phyloP scores from a whole-genome alignment of 768 basidiomycete species.

The Rhizopogon rudus region DNA sequence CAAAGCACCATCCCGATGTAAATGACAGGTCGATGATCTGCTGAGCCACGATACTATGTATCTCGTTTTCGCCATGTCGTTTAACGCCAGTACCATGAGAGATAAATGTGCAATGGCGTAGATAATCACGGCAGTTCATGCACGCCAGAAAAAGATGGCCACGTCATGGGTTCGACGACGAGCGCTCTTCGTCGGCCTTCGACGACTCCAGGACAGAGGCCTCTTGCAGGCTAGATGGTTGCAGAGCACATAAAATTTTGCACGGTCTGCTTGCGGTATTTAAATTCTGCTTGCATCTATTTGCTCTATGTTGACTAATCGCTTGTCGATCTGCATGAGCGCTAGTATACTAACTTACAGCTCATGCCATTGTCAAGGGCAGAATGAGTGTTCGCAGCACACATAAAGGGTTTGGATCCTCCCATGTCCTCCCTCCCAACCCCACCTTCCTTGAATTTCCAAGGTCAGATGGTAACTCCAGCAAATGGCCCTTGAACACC shows the following conservation, averaged over 20 bases:
- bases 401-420: slow-evolving; percentile 1
- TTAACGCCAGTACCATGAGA: slow-evolving; percentile 57
- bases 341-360: background rate
- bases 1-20: slow-evolving; percentile 34
- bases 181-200: background rate
- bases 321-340: background rate
- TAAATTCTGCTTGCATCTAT: background rate
- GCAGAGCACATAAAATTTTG: background rate
- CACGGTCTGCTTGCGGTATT: background rate
- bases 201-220: background rate
- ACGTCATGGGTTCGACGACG: background rate
- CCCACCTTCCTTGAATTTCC: slow-evolving; percentile 55
- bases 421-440: slow-evolving; percentile 41
- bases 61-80: slow-evolving; percentile 56
- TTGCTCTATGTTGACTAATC: background rate
- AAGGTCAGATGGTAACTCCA: slow-evolving; percentile 52
- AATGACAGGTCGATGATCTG: slow-evolving; percentile 54
- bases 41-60: slow-evolving; percentile 28
- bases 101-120: slow-evolving; percentile 43
- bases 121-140: slow-evolving; percentile 51
- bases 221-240: background rate
- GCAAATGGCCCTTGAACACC: slow-evolving; percentile 55
- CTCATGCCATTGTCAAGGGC: slow-evolving; percentile 4
- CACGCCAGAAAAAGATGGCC: background rate
- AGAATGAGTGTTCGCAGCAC: slow-evolving; percentile 18